Percentiles rank a stretch among this genome's conserved stretches.
Evolutionary conservation across 2,329 filamentous ascomycete genomes (phyloP).

Genomic region (Exophiala spinifera): DNA sequence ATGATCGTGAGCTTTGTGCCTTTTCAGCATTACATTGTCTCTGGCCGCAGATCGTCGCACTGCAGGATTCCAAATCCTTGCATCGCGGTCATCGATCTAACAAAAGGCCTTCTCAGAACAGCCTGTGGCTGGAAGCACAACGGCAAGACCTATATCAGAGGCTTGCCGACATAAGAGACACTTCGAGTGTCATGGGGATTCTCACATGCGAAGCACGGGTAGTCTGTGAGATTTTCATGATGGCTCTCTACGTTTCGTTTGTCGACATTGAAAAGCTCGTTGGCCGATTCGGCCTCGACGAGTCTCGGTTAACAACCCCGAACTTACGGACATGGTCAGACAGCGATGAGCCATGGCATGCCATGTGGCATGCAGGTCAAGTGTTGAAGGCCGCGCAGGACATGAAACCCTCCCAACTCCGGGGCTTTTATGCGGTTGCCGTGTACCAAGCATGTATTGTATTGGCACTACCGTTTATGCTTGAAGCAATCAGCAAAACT

Average conservation of each 20-base stretch:
- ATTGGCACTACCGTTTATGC: slow-evolving; percentile 37
- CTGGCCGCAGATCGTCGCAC: background rate
- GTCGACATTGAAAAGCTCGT: slow-evolving; percentile 45
- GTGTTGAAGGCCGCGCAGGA: slow-evolving; percentile 59
- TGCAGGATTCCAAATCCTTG: background rate
- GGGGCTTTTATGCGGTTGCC: slow-evolving; percentile 65
- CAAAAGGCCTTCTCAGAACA: background rate
- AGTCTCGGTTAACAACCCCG: slow-evolving; percentile 36
- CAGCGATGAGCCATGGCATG: slow-evolving; percentile 39
- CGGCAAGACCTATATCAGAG: background rate
- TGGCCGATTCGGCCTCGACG: slow-evolving; percentile 42
- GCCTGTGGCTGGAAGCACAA: background rate
- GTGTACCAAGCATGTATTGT: slow-evolving; percentile 67
- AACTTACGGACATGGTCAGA: slow-evolving; percentile 39
- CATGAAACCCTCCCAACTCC: slow-evolving; percentile 54
- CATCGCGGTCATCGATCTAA: background rate
- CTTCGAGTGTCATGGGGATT: background rate
- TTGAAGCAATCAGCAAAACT: slow-evolving; percentile 33
- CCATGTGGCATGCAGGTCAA: slow-evolving; percentile 67
- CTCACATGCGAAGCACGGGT: slow-evolving; percentile 26
- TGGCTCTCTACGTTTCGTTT: slow-evolving; percentile 42
- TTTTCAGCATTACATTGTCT: background rate
- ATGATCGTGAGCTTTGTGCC: background rate
- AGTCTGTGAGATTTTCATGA: slow-evolving; percentile 32
- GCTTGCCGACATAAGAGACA: background rate